Evolutionary conservation across 768 basidiomycete genomes (phyloP).

Genomic region (Piloderma croceum): DNA sequence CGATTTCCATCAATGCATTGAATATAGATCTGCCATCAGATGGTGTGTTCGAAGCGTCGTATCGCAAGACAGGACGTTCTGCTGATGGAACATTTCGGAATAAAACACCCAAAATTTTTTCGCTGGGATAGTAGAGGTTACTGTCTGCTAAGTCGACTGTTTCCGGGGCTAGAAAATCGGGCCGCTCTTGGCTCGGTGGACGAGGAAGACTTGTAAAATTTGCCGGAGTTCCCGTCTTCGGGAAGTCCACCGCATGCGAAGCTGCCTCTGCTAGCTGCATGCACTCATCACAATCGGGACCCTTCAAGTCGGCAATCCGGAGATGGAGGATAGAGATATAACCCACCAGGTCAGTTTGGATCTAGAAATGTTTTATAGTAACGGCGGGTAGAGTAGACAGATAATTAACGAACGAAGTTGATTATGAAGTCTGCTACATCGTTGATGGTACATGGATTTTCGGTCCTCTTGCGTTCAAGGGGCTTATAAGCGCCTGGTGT

Average conservation of each 20-base stretch:
- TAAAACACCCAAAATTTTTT: conserved; percentile 38
- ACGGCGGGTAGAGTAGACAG: conserved; percentile 9
- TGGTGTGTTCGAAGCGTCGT: conserved; percentile 14
- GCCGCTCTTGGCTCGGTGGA: conserved; percentile 19
- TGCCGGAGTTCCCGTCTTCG: conserved; percentile 41
- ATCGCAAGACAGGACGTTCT: conserved; percentile 23
- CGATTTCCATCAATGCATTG: conserved; percentile 18
- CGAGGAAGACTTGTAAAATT: conserved; percentile 29
- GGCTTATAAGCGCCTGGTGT: conserved; percentile 36
- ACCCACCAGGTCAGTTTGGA: conserved; percentile 36
- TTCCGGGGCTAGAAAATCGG: conserved; percentile 43
- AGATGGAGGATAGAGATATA: conserved; percentile 39
- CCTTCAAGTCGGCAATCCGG: conserved; percentile 36
- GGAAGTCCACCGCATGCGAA: conserved; percentile 45
- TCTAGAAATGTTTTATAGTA: conserved; percentile 11
- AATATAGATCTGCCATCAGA: conserved; percentile 24
- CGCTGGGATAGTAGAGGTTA: conserved; percentile 34
- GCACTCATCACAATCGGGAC: conserved; percentile 32
- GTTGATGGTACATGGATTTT: conserved; percentile 28
- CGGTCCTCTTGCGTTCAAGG: conserved; percentile 29
- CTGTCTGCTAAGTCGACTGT: conserved; percentile 20
- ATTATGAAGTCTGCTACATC: conserved; percentile 46
- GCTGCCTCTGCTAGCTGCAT: conserved; percentile 38
- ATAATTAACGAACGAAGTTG: conserved; percentile 33
- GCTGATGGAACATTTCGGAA: conserved; percentile 39